Evolutionary conservation across 768 basidiomycete genomes (phyloP).

Genomic region (Lentinus brumalis): DNA sequence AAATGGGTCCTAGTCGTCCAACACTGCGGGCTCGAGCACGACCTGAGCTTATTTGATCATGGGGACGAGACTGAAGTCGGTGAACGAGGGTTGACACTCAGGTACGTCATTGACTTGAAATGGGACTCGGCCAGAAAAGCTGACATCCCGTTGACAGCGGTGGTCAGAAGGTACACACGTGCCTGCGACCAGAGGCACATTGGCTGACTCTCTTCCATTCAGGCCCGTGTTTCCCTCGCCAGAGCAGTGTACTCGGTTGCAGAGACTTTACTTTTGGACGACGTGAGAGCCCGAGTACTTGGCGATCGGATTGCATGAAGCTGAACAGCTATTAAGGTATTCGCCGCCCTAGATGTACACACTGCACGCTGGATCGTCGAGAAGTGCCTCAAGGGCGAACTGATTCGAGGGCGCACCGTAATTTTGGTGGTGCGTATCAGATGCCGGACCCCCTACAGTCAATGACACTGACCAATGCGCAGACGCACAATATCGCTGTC

Average conservation of each 20-base stretch:
- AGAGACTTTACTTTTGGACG: slow-evolving; percentile 41
- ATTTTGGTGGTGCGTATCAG: slow-evolving; percentile 43
- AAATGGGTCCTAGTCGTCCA: slow-evolving; percentile 28
- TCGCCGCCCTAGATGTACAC: slow-evolving; percentile 50
- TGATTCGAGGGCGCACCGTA: slow-evolving; percentile 48
- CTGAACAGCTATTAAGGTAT: slow-evolving; percentile 26
- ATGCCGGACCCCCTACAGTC: background rate
- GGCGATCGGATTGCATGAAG: background rate
- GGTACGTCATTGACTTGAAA: slow-evolving; percentile 30
- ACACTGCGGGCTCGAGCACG: slow-evolving; percentile 44
- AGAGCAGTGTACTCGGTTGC: slow-evolving; percentile 42
- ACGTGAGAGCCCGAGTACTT: slow-evolving; percentile 24
- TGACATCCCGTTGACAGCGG: slow-evolving; percentile 29
- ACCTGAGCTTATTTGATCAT: slow-evolving; percentile 47
- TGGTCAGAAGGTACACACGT: slow-evolving; percentile 41
- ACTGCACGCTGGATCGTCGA: slow-evolving; percentile 52
- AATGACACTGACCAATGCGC: background rate
- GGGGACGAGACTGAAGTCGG: slow-evolving; percentile 57
- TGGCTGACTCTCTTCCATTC: background rate
- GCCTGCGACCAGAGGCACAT: background rate
- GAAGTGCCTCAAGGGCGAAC: slow-evolving; percentile 44
- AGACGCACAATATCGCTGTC: slow-evolving; percentile 27
- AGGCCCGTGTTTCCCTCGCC: slow-evolving; percentile 45
- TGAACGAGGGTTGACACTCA: slow-evolving; percentile 53
- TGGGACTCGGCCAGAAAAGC: background rate